Evolutionary conservation across 2,329 filamentous ascomycete genomes (phyloP), one percentile per base, ranked within the genome.

Genomic region (Teratosphaeria epicoccoides): DNA sequence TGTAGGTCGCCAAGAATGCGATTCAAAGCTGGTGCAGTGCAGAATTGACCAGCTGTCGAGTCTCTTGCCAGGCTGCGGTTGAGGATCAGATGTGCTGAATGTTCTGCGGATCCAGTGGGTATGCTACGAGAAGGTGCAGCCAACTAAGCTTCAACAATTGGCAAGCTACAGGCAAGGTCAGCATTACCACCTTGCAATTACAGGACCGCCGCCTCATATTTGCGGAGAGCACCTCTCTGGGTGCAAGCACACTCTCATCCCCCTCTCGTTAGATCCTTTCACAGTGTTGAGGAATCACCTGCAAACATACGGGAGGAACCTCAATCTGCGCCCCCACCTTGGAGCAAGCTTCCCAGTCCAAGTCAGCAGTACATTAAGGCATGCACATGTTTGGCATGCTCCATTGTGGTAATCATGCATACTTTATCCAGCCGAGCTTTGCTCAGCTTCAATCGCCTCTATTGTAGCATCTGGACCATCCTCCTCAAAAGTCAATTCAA

Each of bases 401-500:
- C 20, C 33, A 40, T 40, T 40, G 33, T 40, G 33, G n/a, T 40
- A 40, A 6, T 40, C 10, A 20, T 40, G 20, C 33, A 22, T 20
- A 17, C 33, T 40, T 9, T 40, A 17, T 17, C n/a, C 33, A 40
- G 33, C 33, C 33, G n/a, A 40, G 33, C 14, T 9, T 40, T 40
- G 14, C 4, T 40, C n/a, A 40, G 33, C n/a, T 40, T 20, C 33
- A 40, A 17, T 17, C 14, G 33, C 33, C 20, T 20, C 33, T 40
- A 40, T 40, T 9, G 33, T 40, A 40, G 9, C 33, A 20, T 20
- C 33, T 12, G 26, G 17, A 17, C 33, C 14, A 40, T 17, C 14
- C 14, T 6, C 20, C 4, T 17, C n/a, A 7, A 17, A 20, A 40
- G 1, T 40, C 33, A 7, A 6, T 46, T 28, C 26, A 65, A 53